phyloP scores from a whole-genome alignment of 1,284 basidiomycete species.

The Cronartium ribicola region DNA sequence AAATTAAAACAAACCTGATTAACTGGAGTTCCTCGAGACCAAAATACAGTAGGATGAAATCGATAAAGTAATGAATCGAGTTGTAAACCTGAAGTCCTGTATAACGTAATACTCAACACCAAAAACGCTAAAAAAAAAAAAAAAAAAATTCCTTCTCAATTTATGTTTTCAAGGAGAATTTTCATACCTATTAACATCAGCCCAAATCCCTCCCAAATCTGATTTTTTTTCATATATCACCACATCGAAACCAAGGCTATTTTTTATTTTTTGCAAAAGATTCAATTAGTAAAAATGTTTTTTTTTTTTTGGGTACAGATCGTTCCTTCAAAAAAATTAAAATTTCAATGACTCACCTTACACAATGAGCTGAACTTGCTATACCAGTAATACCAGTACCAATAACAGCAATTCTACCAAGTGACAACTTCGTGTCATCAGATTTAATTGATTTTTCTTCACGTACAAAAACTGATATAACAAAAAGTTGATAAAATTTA shows the following conservation, averaged over 20 bases:
- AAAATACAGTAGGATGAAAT: slow-evolving; percentile 9
- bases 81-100: neutral
- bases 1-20: neutral
- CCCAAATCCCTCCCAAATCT: slow-evolving; percentile 4
- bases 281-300: no score
- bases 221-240: slow-evolving; percentile 4
- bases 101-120: neutral
- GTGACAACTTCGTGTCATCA: neutral
- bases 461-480: no score
- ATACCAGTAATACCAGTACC: neutral
- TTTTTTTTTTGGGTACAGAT: no score
- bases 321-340: no score
- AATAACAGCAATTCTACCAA: slow-evolving; percentile 7
- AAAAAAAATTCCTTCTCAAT: neutral
- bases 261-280: neutral
- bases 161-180: neutral
- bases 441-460: neutral
- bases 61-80: neutral
- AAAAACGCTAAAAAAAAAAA: neutral
- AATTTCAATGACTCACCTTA: neutral
- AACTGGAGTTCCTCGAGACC: neutral
- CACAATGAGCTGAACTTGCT: neutral
- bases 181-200: neutral
- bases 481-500: no score
- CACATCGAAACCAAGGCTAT: slow-evolving; percentile 2